phyloP scores from a whole-genome alignment of 23 red algal genomes.

The Cyanidium caldarium region DNA sequence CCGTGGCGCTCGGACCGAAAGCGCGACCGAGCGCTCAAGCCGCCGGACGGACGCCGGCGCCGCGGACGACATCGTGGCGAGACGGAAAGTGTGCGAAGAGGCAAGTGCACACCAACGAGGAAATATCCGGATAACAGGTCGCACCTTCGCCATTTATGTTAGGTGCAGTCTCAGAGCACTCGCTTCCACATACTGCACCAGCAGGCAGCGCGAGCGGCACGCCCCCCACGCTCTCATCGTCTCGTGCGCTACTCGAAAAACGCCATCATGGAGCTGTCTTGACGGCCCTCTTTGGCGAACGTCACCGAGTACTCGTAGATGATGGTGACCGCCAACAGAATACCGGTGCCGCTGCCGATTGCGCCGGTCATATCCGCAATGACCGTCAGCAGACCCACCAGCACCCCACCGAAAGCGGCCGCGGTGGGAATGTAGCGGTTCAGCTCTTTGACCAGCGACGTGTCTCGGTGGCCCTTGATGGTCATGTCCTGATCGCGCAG shows the following conservation, averaged over 20 bases:
- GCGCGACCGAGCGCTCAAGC: no score
- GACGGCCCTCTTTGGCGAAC: slow-evolving; percentile 69
- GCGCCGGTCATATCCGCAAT: slow-evolving; percentile 91
- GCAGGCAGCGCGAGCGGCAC: no score
- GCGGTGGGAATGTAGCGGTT: slow-evolving; percentile 98
- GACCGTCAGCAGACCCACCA: slow-evolving; percentile 85
- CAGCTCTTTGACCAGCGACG: slow-evolving; percentile 88
- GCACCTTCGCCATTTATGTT: no score
- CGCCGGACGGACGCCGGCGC: no score
- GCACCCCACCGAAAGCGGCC: slow-evolving; percentile 94
- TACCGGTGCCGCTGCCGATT: slow-evolving; percentile 92
- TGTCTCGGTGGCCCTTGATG: slow-evolving; percentile 85
- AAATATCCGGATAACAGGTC: no score
- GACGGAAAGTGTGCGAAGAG: no score
- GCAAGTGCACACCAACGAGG: no score
- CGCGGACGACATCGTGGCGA: no score
- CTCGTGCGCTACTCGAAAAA: slow-evolving; percentile 24
- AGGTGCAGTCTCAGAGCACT: no score
- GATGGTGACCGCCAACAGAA: slow-evolving; percentile 98
- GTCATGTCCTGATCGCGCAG: slow-evolving; percentile 89
- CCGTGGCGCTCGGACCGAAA: no score
- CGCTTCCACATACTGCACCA: no score
- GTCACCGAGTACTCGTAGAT: slow-evolving; percentile 97
- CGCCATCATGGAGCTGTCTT: slow-evolving; percentile 45
- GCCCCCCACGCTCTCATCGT: no score